phyloP scores from a whole-genome alignment of 257 asterid species.

The Lycium ferocissimum region DNA sequence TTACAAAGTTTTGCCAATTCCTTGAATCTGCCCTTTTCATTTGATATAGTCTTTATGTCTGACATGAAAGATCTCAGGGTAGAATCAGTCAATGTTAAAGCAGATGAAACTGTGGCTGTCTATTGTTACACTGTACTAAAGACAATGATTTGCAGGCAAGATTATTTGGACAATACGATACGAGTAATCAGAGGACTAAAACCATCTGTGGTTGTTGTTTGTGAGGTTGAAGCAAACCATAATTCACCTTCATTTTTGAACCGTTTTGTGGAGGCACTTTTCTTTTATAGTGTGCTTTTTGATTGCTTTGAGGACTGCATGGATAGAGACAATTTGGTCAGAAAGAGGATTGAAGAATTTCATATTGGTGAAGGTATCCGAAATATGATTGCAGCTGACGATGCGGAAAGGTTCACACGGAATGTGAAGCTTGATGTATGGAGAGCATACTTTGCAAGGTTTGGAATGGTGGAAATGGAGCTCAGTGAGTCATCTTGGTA shows the following conservation, averaged over 20 bases:
- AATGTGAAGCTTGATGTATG: slow-evolving; percentile 37
- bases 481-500: slow-evolving; percentile 34
- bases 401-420: slow-evolving; percentile 27
- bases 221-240: slow-evolving; percentile 39
- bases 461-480: slow-evolving; percentile 32
- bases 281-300: slow-evolving; percentile 31
- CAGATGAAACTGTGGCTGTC: slow-evolving; percentile 34
- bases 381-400: slow-evolving; percentile 36
- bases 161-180: slow-evolving; percentile 31
- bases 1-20: slow-evolving; percentile 34
- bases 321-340: slow-evolving; percentile 21
- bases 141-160: slow-evolving; percentile 32
- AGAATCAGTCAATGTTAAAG: slow-evolving; percentile 26
- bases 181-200: slow-evolving; percentile 23
- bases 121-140: slow-evolving; percentile 22
- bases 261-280: slow-evolving; percentile 33
- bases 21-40: slow-evolving; percentile 36
- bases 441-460: slow-evolving; percentile 34
- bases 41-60: slow-evolving; percentile 20
- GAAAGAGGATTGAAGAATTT: slow-evolving; percentile 27
- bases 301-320: slow-evolving; percentile 37
- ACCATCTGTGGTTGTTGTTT: slow-evolving; percentile 32
- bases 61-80: slow-evolving; percentile 32
- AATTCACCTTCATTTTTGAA: slow-evolving; percentile 39
- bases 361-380: slow-evolving; percentile 30